Evolutionary conservation across 805 yeast genomes (phyloP), one percentile per base, ranked within the genome.

Genomic region (Torulaspora indica): DNA sequence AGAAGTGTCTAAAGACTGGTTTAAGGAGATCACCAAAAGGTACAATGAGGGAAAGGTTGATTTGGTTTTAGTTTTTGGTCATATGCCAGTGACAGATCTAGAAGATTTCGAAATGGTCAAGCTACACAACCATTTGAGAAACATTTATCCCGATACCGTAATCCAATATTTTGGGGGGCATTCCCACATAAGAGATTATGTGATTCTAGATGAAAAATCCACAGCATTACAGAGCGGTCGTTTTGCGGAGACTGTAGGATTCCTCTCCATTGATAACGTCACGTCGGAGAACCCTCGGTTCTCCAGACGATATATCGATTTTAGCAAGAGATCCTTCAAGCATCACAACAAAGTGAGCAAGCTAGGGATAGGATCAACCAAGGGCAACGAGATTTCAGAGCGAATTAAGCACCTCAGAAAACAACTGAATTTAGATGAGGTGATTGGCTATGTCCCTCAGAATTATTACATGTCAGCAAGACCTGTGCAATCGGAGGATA

Each of bases 151-250:
- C 5, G 60, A 72, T 24, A 72, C 75, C 0, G 69, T 79, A 0
- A 84, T 91, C 42, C 96, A 88, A 61, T 86, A 84, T 55, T 82
- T 91, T 64, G 98, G 97, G 1, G 98, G 97, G 1, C 98, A 91
- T 65, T 81, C 95, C 23, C 98, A 91, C 60, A 79, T 91, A 12
- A 72, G 98, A 49, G 98, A 91, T 63, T 91, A 83, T 63, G 74
- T 78, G 6, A 68, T 77, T 3, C 70, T 81, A 40, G 98, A 91
- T 57, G 66, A 70, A 1, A 68, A 67, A 38, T 75, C 90, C 18
- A 79, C 85, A 0, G 96, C 82, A 0, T 64, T 91, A n/a, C 95
- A 91, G 67, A 85, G 95, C 60, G 98, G 98, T 0, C 71, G 96
- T 39, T 91, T 85, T 60, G 78, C 95, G 58, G 98, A 91, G 61